Evolutionary conservation across 2,329 filamentous ascomycete species (phyloP), one percentile per base, ranked within the genome.

Genomic region (Alternaria gaisen): DNA sequence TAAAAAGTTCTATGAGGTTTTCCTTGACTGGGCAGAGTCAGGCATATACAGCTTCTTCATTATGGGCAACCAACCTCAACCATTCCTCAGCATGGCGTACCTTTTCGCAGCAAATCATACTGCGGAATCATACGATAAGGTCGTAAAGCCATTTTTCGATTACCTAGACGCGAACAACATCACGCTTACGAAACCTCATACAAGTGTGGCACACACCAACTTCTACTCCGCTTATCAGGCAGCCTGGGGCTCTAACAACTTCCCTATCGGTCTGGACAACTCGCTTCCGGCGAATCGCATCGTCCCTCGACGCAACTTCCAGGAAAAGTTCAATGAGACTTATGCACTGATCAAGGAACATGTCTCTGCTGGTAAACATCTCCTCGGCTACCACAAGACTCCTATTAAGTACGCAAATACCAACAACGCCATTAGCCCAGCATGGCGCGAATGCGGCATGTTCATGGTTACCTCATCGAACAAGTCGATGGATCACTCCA

Each of bases 331-430:
- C 68, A 71, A 56, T 53, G 58, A 56, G 28, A 58, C 68, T 0
- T 68, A 61, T 22, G 48, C 56, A 5, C 76, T 90, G 34, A 81
- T 90, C 1, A 55, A 59, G 65, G 52, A 60, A 69, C 69, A 72
- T 14, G 63, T 68, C 0, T 46, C 38, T 1, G 38, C 46, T 3
- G 68, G 64, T 0, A 56, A 53, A 20, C 66, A 72, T n/a, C 16
- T 61, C 2, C 48, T 62, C 1, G 63, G 59, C 18, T 69, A 67
- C 43, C 68, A 70, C 56, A 66, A 70, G 56, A 57, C 65, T 2
- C 71, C 54, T 0, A 36, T 38, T 3, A 53, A 53, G 34, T 58
- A 58, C 62, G 48, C 34, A 26, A 69, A 70, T 26, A 63, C 60
- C 0, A 46, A 70, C 50, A 73, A 71, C 32, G 69, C 68, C 10